Percentiles rank a stretch among this genome's conserved stretches.
Evolutionary conservation across 2,329 filamentous ascomycete genomes (phyloP).

Genomic region (Fusarium miscanthi): DNA sequence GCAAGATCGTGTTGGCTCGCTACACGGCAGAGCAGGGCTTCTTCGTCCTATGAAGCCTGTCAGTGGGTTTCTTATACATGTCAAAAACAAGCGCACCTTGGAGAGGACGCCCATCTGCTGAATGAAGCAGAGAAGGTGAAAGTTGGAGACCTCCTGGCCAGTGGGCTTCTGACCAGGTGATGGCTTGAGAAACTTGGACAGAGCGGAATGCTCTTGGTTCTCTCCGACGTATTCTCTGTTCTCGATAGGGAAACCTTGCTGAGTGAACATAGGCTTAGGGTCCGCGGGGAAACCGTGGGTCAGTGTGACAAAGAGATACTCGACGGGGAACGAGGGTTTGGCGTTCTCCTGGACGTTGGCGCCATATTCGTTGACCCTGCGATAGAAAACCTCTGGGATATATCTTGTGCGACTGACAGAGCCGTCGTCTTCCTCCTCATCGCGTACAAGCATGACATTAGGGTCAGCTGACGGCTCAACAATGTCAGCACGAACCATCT

Average conservation of each 20-base stretch:
- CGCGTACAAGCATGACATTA: conserved; percentile 91
- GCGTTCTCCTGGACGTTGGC: conserved; percentile 97
- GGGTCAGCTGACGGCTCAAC: conserved; percentile 96
- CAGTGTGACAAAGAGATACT: conserved; percentile 94
- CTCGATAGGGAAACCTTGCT: conserved; percentile 84
- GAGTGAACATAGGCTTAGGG: conserved; percentile 80
- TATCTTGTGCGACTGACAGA: conserved; percentile 79
- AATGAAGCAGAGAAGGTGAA: conserved; percentile 92
- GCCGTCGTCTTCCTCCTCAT: conserved; percentile 86
- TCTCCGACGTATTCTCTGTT: conserved; percentile 90
- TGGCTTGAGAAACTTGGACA: conserved; percentile 76
- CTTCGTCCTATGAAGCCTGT: conserved; percentile 76
- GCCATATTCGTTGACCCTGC: conserved; percentile 94
- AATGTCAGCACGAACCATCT: conserved; percentile 96
- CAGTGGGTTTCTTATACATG: background rate
- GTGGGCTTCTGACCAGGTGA: conserved; percentile 68
- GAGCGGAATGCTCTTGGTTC: conserved; percentile 79
- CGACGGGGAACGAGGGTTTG: conserved; percentile 94
- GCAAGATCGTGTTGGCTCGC: conserved; percentile 83
- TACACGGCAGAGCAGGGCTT: conserved; percentile 84
- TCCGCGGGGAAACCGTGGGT: conserved; percentile 94
- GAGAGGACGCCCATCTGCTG: conserved; percentile 82
- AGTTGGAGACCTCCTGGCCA: conserved; percentile 83
- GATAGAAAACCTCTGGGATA: conserved; percentile 97
- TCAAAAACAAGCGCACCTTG: conserved; percentile 70